Evolutionary conservation across 2,329 filamentous ascomycete species (phyloP), one percentile per base, ranked within the genome.

Genomic region (Chrysoporthe deuterocubensis): DNA sequence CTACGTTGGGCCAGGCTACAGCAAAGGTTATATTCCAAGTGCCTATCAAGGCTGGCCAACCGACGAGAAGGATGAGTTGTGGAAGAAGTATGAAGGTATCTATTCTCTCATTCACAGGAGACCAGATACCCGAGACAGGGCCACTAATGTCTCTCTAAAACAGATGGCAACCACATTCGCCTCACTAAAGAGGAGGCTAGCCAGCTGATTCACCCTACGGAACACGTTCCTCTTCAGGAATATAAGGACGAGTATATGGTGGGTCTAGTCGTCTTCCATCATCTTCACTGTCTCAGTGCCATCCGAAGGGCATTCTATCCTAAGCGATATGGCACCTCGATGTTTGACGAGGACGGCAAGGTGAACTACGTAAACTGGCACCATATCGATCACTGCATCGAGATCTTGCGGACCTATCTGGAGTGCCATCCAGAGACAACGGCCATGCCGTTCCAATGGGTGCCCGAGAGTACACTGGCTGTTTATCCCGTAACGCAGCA

Each of bases 361-460:
- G 65, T 67, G 3, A 43, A 67, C 42, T 67, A 67, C 34, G 40
- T 9, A 16, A 63, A 42, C 14, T 67, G 65, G 65, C 43, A 52
- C 32, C 65, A 67, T 18, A n/a, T 67, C 42, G 65, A 67, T 42
- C 65, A 67, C 44, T 67, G 65, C 52, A 59, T 67, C 34, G 65
- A 67, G 14, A 52, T 52, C 16, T 43, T 67, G 32, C 60, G 65
- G 9, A 48, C 52, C 3, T 62, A 62, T 34, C 43, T 67, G 18
- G 61, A 62, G 26, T 67, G 65, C 61, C 60, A 67, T 21, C 59
- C 65, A 16, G 65, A 67, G 43, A 67, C 46, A n/a, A 58, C 65
- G 4, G 65, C 60, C 32, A 63, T 67, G 65, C 60, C 65, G 2
- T 63, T 63, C 32, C 54, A 63, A 42, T 61, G 56, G 65, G 14